A percentile compares a stretch with the other conserved stretches of the same genome.
phyloP scores from a whole-genome alignment of 2,329 filamentous ascomycete species.

The Alternaria incomplexa region DNA sequence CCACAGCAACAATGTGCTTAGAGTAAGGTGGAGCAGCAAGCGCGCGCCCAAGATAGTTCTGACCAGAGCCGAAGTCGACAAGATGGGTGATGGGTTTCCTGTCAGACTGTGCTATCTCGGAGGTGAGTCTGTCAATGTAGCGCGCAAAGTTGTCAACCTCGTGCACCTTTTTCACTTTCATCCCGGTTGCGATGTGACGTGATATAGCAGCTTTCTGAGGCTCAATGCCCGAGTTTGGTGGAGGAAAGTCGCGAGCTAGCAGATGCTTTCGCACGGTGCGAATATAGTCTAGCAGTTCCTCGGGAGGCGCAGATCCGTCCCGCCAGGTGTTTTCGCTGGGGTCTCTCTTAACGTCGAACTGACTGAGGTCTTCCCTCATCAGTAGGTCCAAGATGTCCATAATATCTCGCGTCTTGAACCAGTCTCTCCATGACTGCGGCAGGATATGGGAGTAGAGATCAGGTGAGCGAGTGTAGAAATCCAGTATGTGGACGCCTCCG shows the following conservation, averaged over 20 bases:
- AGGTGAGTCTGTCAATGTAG: slow-evolving; percentile 74
- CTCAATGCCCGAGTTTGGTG: slow-evolving; percentile 25
- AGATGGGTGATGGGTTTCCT: slow-evolving; percentile 73
- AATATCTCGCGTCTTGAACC: slow-evolving; percentile 73
- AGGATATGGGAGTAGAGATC: slow-evolving; percentile 81
- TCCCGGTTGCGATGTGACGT: slow-evolving; percentile 78
- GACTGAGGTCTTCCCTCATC: slow-evolving; percentile 74
- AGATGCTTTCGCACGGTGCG: slow-evolving; percentile 72
- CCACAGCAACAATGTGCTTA: slow-evolving; percentile 86
- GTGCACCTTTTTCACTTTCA: slow-evolving; percentile 95
- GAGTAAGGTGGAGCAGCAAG: slow-evolving; percentile 87
- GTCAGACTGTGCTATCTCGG: slow-evolving; percentile 52
- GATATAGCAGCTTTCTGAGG: slow-evolving; percentile 65
- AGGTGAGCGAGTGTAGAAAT: slow-evolving; percentile 88
- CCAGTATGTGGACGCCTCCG: slow-evolving; percentile 94
- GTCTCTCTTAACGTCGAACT: slow-evolving; percentile 26
- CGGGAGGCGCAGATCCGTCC: slow-evolving; percentile 53
- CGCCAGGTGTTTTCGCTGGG: slow-evolving; percentile 46
- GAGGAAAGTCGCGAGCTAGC: slow-evolving; percentile 66
- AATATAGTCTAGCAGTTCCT: slow-evolving; percentile 74
- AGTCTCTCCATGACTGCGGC: slow-evolving; percentile 80
- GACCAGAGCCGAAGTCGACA: slow-evolving; percentile 94
- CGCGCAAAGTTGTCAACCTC: slow-evolving; percentile 91
- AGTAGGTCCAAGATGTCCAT: slow-evolving; percentile 81
- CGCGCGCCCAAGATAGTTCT: slow-evolving; percentile 92